Base-by-base conservation (phyloP, 1,284 basidiomycete species). In the Hymenochaete sp. region DNA sequence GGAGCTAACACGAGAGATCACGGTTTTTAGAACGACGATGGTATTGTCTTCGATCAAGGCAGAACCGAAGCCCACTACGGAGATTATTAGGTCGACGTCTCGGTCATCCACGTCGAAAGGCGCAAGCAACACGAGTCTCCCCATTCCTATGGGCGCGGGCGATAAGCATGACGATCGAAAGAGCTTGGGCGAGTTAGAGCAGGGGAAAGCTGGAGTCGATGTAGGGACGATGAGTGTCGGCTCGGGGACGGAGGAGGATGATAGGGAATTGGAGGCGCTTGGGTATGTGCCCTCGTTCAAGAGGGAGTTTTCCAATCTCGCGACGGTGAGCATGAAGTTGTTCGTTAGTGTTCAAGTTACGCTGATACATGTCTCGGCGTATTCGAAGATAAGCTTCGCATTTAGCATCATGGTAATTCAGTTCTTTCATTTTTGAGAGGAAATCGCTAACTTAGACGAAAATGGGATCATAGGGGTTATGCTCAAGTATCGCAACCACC, bases 251-350 rank as follows among this genome's bases (percentile, higher is more conserved):
- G 44, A 52, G 54, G 75, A 77, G 37, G 83, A 87, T 56, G 79
- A 86, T 60, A 70, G 66, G 52, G 73, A 77, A 56, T 70, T 86
- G 27, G 67, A 77, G 43, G 77, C 78, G 11, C 59, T 85, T 59
- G 83, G 83, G 25, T 87, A 87, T 57, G 72, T 73, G 52, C 83
- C 83, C 21, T 82, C 82, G 16, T 90, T 90, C 67, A 79, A 75
- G 59, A 71, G 86, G 45, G 86, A 89, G 67, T 89, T 89, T 56
- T 79, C 82, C 33, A 88, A 84, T 55, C 63, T 90, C 31, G 80
- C 82, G 18, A 86, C 83, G 52, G 80, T 82, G 53, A 50, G 70
- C 37, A 25, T 37, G 29, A n/a, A 24, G 11, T 13, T 14, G 22
- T n/a, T 35, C 28, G 14, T 41, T 13, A 18, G 6, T 22, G n/a